phyloP scores from a whole-genome alignment of 2,329 filamentous ascomycete genomes.

The Alternaria sp. region DNA sequence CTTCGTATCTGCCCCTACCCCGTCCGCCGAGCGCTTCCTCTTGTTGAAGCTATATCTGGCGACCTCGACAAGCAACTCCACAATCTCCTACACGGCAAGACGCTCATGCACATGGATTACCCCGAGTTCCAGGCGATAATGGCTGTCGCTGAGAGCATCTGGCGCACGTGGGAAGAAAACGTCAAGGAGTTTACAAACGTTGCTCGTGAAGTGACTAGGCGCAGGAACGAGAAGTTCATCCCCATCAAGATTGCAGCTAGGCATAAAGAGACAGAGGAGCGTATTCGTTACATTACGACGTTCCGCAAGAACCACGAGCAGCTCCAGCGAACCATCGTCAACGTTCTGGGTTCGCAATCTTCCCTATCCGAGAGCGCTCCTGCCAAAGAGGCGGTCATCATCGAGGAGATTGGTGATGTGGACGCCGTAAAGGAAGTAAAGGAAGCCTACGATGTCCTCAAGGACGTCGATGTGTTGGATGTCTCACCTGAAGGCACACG shows the following conservation, averaged over 20 bases:
- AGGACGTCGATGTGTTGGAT: constrained; percentile 94
- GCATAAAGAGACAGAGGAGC: constrained; percentile 87
- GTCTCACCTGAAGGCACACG: constrained; percentile 89
- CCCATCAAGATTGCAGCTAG: constrained; percentile 94
- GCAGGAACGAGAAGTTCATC: constrained; percentile 97
- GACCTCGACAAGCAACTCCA: constrained; percentile 90
- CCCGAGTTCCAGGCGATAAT: constrained; percentile 88
- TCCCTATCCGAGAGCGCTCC: constrained; percentile 54
- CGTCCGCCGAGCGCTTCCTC: constrained; percentile 84
- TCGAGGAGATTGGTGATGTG: constrained; percentile 95
- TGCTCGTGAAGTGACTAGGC: constrained; percentile 90
- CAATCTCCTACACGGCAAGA: constrained; percentile 81
- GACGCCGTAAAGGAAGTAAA: constrained; percentile 96
- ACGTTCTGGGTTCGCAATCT: constrained; percentile 79
- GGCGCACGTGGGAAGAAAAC: constrained; percentile 92
- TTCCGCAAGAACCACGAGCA: constrained; percentile 99
- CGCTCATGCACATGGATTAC: constrained; percentile 91
- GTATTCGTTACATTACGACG: constrained; percentile 90
- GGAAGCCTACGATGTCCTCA: constrained; percentile 91
- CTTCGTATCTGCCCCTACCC: constrained; percentile 95
- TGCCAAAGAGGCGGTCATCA: constrained; percentile 65
- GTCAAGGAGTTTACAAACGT: constrained; percentile 98
- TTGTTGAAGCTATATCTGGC: constrained; percentile 96
- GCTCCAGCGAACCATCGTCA: constrained; percentile 93
- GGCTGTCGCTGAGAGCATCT: constrained; percentile 83